Percentiles rank a stretch among this genome's conserved stretches.
These are phyloP conservation scores for Heliamphora pulchella DNA, from an alignment of 179 eudicot species.

Conservation along the genomic window DNA sequence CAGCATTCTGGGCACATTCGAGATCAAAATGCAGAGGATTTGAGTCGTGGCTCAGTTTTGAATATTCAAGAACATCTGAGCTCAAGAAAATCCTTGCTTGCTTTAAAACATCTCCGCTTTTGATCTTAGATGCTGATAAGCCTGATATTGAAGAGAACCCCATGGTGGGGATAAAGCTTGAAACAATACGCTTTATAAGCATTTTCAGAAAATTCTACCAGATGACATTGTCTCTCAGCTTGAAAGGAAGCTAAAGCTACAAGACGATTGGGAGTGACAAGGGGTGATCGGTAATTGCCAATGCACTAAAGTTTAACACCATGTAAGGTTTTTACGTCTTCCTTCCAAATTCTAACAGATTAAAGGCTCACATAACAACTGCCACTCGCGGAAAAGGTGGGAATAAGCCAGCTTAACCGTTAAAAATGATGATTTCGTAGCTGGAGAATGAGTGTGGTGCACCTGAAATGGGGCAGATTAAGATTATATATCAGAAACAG, in stretches of 20 bases:
- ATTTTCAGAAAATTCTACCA: not conserved
- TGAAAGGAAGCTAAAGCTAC: not conserved
- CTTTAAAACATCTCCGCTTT: constrained; percentile 35
- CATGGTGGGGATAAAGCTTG: constrained; percentile 10
- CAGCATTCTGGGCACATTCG: constrained; percentile 49
- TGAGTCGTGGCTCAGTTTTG: constrained; percentile 52
- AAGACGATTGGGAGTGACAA: not conserved
- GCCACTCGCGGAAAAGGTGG: no score
- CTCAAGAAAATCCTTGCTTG: constrained; percentile 43
- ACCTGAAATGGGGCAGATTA: no score
- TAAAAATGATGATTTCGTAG: not conserved
- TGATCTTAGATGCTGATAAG: no score
- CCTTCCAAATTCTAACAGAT: no score
- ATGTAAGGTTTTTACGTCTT: not conserved
- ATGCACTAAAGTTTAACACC: not conserved
- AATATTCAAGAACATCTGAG: constrained; percentile 45
- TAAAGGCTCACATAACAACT: no score
- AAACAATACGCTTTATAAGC: constrained; percentile 17
- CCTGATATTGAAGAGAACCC: constrained; percentile 23
- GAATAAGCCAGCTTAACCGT: not conserved
- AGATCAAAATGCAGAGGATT: constrained; percentile 67
- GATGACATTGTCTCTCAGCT: not conserved
- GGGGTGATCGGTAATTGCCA: no score
- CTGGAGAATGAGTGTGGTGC: no score
- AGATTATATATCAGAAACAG: no score